Conservation (phyloP, 1,139 yeast genomes). For the Candida sanyaensis region DNA sequence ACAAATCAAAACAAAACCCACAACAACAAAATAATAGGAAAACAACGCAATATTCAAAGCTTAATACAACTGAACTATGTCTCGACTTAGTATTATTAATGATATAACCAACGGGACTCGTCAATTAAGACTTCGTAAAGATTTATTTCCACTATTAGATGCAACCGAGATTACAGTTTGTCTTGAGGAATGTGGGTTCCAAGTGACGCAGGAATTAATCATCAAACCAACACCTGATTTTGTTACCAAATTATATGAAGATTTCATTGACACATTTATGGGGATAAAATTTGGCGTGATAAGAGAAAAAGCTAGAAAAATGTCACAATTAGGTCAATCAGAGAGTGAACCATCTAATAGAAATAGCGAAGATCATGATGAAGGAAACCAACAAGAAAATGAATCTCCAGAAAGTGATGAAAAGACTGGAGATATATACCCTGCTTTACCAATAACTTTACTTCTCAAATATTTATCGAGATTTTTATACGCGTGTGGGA, state of each 20-base stretch:
- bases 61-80: not conserved
- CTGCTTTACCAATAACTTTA: constrained; percentile 35
- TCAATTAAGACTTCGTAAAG: constrained; percentile 17
- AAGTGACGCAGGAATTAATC: constrained; percentile 64
- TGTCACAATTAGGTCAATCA: constrained; percentile 2
- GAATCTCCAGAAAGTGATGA: constrained; percentile 18
- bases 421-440: constrained; percentile 23
- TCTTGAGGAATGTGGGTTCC: constrained; percentile 63
- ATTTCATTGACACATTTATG: constrained; percentile 68
- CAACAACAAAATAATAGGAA: not conserved
- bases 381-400: constrained; percentile 18
- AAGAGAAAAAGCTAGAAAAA: constrained; percentile 19
- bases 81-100: not conserved
- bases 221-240: constrained; percentile 66
- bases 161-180: constrained; percentile 62
- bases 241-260: constrained; percentile 64
- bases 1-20: not conserved
- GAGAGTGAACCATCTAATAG: constrained; percentile 5
- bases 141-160: constrained; percentile 68
- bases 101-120: not conserved
- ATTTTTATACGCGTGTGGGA: constrained; percentile 73
- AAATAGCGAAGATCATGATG: constrained; percentile 4
- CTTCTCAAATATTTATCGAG: constrained; percentile 60
- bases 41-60: not conserved
- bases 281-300: constrained; percentile 56